Evolutionary conservation across 2,329 filamentous ascomycete species (phyloP).

Genomic region (Trichoderma endophyticum): DNA sequence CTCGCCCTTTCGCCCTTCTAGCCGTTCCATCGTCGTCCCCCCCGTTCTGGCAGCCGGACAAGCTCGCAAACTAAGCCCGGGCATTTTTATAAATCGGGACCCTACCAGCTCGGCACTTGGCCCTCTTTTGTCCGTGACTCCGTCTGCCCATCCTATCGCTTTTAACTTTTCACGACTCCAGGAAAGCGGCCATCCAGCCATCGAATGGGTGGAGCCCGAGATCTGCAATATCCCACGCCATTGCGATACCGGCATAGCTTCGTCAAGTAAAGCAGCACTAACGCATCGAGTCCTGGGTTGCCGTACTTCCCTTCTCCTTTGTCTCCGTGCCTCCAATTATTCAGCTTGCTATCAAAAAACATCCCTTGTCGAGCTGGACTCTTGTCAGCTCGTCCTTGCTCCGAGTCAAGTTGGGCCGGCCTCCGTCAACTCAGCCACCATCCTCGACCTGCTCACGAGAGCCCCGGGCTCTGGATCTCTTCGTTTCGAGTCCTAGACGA

Average conservation of each 20-base stretch:
- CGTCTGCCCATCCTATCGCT: background rate
- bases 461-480: background rate
- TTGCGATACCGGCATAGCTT: slow-evolving; percentile 21
- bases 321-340: background rate
- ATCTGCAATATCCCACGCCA: slow-evolving; percentile 19
- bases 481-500: background rate
- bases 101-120: background rate
- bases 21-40: background rate
- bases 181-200: background rate
- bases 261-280: slow-evolving; percentile 16
- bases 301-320: slow-evolving; percentile 13
- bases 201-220: slow-evolving; percentile 17
- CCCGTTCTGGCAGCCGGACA: background rate
- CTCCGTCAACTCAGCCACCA: background rate
- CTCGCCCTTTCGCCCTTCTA: background rate
- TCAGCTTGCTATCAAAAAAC: background rate
- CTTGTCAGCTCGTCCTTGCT: background rate
- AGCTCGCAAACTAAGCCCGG: background rate
- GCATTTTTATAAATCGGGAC: background rate
- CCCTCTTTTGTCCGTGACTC: background rate
- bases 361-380: background rate
- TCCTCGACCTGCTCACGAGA: background rate
- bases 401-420: background rate
- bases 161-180: slow-evolving; percentile 12
- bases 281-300: slow-evolving; percentile 5